Percentiles rank a stretch among this genome's conserved stretches.
These are phyloP conservation scores for Mycena galericulata DNA, from an alignment of 768 basidiomycete species.

Conservation along the genomic window DNA sequence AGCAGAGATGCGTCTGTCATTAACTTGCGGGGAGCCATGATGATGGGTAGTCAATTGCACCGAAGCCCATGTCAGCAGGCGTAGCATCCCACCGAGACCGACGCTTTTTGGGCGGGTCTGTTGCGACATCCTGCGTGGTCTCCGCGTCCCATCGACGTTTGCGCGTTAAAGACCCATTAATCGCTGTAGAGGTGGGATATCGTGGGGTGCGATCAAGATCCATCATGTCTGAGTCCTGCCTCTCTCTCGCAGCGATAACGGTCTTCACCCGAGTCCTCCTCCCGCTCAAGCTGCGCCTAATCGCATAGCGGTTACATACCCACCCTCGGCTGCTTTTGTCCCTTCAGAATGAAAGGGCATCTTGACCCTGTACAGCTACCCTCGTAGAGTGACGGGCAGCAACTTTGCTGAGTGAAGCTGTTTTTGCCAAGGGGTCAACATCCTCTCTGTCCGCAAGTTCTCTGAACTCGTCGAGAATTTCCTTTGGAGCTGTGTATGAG, in stretches of 20 bases:
- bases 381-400: slow-evolving; percentile 83
- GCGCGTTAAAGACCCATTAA: slow-evolving; percentile 66
- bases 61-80: slow-evolving; percentile 62
- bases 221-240: slow-evolving; percentile 77
- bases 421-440: slow-evolving; percentile 65
- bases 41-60: slow-evolving; percentile 77
- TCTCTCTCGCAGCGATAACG: slow-evolving; percentile 90
- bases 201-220: slow-evolving; percentile 94
- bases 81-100: slow-evolving; percentile 98
- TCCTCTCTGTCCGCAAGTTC: slow-evolving; percentile 94
- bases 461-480: slow-evolving; percentile 92
- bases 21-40: slow-evolving; percentile 91
- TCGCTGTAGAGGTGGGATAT: slow-evolving; percentile 77
- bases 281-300: slow-evolving; percentile 89
- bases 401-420: slow-evolving; percentile 85
- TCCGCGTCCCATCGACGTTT: slow-evolving; percentile 85
- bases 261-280: slow-evolving; percentile 85
- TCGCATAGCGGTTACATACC: slow-evolving; percentile 96
- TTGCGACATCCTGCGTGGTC: slow-evolving; percentile 71
- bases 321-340: slow-evolving; percentile 63
- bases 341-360: background rate
- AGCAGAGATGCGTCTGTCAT: slow-evolving; percentile 70
- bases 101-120: slow-evolving; percentile 85
- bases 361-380: slow-evolving; percentile 61
- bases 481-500: slow-evolving; percentile 93